A percentile compares a stretch with the other conserved stretches of the same genome.
Evolutionary conservation across 106 monocot species (phyloP).

Genomic region (Allium cepa): DNA sequence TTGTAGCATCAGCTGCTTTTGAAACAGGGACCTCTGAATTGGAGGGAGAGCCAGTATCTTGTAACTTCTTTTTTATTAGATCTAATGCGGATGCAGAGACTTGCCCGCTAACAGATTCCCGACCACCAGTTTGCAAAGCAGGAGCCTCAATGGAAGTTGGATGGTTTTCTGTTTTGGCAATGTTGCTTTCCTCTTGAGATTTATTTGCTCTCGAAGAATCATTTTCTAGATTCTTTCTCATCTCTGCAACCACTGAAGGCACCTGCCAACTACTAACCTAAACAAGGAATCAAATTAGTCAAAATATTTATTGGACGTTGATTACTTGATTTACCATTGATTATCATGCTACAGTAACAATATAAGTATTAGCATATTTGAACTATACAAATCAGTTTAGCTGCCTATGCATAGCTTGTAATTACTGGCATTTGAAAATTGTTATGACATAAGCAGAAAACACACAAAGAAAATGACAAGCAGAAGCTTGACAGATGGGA

Average conservation of each 20-base stretch:
- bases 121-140: slow-evolving; percentile 65
- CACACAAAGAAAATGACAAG: no score
- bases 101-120: slow-evolving; percentile 47
- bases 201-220: slow-evolving; percentile 27
- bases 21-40: slow-evolving; percentile 45
- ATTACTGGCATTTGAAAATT: no score
- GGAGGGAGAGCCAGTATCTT: slow-evolving; percentile 61
- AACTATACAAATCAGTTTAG: no score
- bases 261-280: slow-evolving; percentile 98
- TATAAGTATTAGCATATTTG: no score
- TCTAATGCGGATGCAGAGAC: slow-evolving; percentile 80
- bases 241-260: slow-evolving; percentile 62
- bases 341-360: no score
- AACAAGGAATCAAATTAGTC: background rate
- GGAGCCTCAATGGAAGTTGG: slow-evolving; percentile 19
- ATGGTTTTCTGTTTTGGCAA: slow-evolving; percentile 27
- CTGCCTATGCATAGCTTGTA: no score
- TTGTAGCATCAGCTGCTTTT: slow-evolving; percentile 36
- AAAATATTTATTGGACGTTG: no score
- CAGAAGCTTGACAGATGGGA: no score
- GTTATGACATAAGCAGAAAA: no score
- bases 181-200: slow-evolving; percentile 27
- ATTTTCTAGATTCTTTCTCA: slow-evolving; percentile 43
- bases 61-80: slow-evolving; percentile 94
- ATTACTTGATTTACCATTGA: no score